Conservation (phyloP, 805 yeast genomes). For the Geotrichum ghanense region DNA sequence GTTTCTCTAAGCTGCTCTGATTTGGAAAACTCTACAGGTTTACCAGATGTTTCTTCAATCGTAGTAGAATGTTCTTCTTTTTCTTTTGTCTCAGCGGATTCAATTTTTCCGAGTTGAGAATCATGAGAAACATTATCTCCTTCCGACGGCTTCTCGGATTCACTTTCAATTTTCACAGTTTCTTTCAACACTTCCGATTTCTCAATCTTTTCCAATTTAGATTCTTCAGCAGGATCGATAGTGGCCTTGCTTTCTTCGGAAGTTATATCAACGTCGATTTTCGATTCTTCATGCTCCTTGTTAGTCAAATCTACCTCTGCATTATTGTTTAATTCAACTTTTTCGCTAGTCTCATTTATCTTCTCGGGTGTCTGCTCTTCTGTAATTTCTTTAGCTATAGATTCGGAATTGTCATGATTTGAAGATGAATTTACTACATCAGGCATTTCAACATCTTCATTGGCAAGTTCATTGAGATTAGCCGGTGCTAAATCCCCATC, state of each 20-base stretch:
- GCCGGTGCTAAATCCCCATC: no score
- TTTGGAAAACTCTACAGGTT: background rate
- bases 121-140: constrained; percentile 1
- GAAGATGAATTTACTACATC: background rate
- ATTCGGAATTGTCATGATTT: background rate
- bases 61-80: no score
- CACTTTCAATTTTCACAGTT: background rate
- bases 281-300: background rate
- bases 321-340: background rate
- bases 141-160: background rate
- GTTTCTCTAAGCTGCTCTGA: background rate
- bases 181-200: background rate
- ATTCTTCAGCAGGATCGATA: background rate
- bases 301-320: background rate
- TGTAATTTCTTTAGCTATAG: background rate
- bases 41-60: background rate
- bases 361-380: background rate
- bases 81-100: background rate
- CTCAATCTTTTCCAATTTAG: background rate
- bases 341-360: background rate
- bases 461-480: no score
- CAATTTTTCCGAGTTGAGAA: background rate
- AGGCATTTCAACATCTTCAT: background rate
- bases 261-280: background rate
- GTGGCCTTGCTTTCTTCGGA: constrained; percentile 1